Evolutionary conservation across 306 rosid species (phyloP), one percentile per base, ranked within the genome.

Genomic region (Vigna radiata): DNA sequence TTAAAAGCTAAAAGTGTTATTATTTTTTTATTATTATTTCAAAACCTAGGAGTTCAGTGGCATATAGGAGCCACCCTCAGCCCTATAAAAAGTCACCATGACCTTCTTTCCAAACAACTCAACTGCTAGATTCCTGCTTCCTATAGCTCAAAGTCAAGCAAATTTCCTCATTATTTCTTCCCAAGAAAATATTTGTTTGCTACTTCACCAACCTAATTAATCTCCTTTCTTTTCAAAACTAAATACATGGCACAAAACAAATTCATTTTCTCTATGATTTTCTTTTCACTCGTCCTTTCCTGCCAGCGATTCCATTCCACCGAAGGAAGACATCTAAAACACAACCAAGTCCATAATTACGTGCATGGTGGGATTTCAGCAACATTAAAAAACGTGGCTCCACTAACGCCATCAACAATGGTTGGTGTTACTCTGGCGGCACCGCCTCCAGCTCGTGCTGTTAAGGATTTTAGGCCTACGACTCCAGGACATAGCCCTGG

Each of bases 401-500:
- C 81, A 14, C 84, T 85, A 29, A 27, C 75, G 77, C 36, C 21
- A 67, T 52, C 69, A 33, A 36, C 47, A 64, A 17, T 10, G 39
- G 72, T 3, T 60, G 80, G 74, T 39, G 83, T 29, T 17, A 64
- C 50, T 17, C n/a, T 15, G 54, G 29, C 69, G 54, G 53, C 75
- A 2, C 86, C 87, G 3, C 63, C 85, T 2, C 78, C 77, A 0
- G 72, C 72, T 46, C 90, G 4, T 4, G 84, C 23, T 5, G 27
- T 82, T 13, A 50, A 13, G 19, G 87, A 81, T 63, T 89, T 88
- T 80, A 70, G 97, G 49, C 95, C 97, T 23, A 91, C 97, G 0
- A 25, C 79, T 18, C 94, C 97, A 0, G 97, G 97, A 10, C 92
- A 91, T 68, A 91, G 97, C 77, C 97, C 97, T 1, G 92, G 94